Base-by-base conservation (phyloP, 2,329 filamentous ascomycete species). In the Daldinia sp. region DNA sequence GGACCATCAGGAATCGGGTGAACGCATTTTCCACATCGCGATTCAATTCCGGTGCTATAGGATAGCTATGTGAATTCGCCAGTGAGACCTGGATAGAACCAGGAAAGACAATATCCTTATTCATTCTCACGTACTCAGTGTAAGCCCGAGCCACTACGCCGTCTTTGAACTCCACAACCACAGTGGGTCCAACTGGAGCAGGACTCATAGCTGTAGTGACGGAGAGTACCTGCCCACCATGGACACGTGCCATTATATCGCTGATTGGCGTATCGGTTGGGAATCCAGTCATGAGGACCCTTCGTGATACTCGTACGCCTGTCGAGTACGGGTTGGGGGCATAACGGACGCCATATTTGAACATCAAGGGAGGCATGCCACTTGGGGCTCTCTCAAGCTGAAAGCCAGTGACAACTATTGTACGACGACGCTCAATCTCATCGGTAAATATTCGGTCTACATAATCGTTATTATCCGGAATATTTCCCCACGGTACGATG, bases 61-160 rank as follows among this genome's bases (percentile, higher is more conserved):
- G 66, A 11, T 67, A 68, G 43, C 51, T 67, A 4, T 39, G 32
- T 0, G 58, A 29, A 3, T 45, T 51, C 1, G 45, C 19, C 1
- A 57, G 41, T 4, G 7, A 29, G 10, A 63, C 47, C 9, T 27
- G 11, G 21, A 48, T 57, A 3, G 9, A 15, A 2, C 8, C 3
- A 4, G 9, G 19, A n/a, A 58, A 61, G 8, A 35, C 2, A 21
- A 19, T 29, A 5, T 11, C 1, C 3, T 10, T n/a, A 7, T 58
- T 23, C 11, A 27, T 13, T 11, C 27, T 13, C 19, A 55, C 43
- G n/a, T 59, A 56, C 3, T 39, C 4, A 2, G 43, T 41, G n/a
- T 62, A 68, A 0, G 4, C 9, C 4, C 7, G 21, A 32, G 45
- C 45, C 1, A 23, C 39, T 2, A 23, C 5, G 39, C 6, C 10